Base-by-base conservation (phyloP, 1,139 yeast species). In the Candida sp. region DNA sequence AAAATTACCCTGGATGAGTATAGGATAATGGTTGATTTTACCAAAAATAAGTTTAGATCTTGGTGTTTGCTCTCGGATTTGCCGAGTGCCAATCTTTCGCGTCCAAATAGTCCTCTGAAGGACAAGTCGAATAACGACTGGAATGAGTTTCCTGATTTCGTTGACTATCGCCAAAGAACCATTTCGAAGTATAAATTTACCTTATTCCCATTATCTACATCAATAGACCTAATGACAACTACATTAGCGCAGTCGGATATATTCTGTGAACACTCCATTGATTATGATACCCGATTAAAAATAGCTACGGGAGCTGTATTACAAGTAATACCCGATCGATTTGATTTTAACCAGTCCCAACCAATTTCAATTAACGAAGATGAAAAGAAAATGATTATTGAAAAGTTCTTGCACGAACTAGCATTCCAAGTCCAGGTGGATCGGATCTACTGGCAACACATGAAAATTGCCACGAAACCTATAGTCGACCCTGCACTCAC, bases 381-480 rank as follows among this genome's bases (percentile, higher is more conserved):
- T 39, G 77, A 74, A 43, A 64, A 82, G 41, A 64, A 74, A 0
- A 43, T 51, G 15, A 77, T 83, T 15, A 75, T 84, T 8, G 49
- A 65, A 36, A 61, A 58, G 15, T 84, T 79, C 55, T 62, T 83
- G 22, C 66, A 64, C 15, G 69, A 64, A 40, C 51, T 83, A 38
- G 85, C 87, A 11, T 73, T 78, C 42, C 72, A 77, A 46, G 79
- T 83, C 15, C 90, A 84, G 58, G 76, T 82, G n/a, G 79, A 75
- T 23, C 62, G 90, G 39, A 74, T 84, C 7, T 82, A 76, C 57
- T 59, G 56, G 22, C 66, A 62, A 46, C 58, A 58, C 39, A 40
- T 57, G 5, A 61, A 57, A 45, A 54, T 49, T 40, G 46, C 47
- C 25, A 51, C 55, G 7, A 43, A 40, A 33, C 41, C 39, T 8